Evolutionary conservation across 2,329 filamentous ascomycete genomes (phyloP).

Genomic region (Hansfordia pulvinata): DNA sequence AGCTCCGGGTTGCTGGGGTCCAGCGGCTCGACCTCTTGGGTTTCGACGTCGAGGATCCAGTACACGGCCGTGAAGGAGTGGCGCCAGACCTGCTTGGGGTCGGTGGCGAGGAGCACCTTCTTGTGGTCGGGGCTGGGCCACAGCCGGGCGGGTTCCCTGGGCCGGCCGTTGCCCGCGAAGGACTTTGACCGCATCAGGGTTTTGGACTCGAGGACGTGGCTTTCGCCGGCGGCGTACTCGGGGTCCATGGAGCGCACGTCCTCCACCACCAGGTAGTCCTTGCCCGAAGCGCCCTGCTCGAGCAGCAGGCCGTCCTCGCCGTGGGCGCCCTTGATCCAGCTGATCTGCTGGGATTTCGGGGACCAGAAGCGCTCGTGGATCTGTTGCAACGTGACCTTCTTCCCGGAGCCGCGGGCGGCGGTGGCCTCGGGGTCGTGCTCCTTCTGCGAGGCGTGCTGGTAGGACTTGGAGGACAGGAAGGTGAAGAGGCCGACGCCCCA

Average conservation of each 20-base stretch:
- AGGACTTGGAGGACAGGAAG: conserved; percentile 52
- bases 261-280: conserved; percentile 73
- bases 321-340: conserved; percentile 62
- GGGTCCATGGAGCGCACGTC: conserved; percentile 54
- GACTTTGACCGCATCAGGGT: conserved; percentile 59
- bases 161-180: conserved; percentile 46
- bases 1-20: conserved; percentile 53
- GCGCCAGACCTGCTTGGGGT: conserved; percentile 67
- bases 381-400: conserved; percentile 60
- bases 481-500: conserved; percentile 57
- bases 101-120: conserved; percentile 71
- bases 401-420: conserved; percentile 46
- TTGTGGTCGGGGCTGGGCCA: conserved; percentile 74
- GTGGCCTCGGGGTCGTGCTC: conserved; percentile 59
- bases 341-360: conserved; percentile 49
- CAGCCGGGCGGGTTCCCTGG: conserved; percentile 43
- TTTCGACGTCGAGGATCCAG: conserved; percentile 83
- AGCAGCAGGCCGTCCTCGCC: conserved; percentile 78
- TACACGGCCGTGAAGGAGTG: conserved; percentile 80
- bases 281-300: conserved; percentile 48
- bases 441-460: conserved; percentile 47
- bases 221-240: conserved; percentile 21
- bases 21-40: conserved; percentile 64
- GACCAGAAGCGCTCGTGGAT: conserved; percentile 54
- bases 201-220: conserved; percentile 33